Conservation (phyloP, 305 asterid genomes). For the Nicotiana rustica region DNA sequence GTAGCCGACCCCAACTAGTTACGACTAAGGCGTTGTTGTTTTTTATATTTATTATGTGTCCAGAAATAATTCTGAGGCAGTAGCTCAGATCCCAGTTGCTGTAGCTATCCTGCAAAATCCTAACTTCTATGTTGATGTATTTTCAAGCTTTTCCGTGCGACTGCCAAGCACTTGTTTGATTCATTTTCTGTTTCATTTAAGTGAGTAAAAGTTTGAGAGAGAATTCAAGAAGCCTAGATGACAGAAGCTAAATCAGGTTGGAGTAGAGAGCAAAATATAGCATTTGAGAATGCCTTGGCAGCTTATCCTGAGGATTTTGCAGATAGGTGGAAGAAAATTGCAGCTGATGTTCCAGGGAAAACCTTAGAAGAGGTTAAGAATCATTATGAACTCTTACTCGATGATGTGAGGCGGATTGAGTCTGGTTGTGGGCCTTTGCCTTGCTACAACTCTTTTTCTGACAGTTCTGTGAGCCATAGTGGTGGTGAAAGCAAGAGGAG, state of each 20-base stretch:
- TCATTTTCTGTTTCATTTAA: not conserved
- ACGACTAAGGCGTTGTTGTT: not conserved
- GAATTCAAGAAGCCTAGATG: conserved; percentile 55
- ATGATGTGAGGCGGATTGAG: conserved; percentile 73
- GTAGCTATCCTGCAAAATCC: not conserved
- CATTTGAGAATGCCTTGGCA: conserved; percentile 74
- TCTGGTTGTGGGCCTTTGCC: conserved; percentile 78
- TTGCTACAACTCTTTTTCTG: conserved; percentile 62
- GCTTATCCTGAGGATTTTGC: conserved; percentile 63
- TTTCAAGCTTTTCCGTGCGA: not conserved
- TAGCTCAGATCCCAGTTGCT: not conserved
- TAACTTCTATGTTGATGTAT: not conserved
- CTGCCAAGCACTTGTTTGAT: not conserved
- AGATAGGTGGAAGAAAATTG: conserved; percentile 84
- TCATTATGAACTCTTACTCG: conserved; percentile 78
- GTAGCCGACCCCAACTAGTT: not conserved
- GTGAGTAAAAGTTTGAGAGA: conserved; percentile 1
- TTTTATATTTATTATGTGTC: not conserved
- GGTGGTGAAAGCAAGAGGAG: conserved; percentile 66
- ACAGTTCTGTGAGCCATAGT: conserved; percentile 55
- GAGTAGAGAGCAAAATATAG: conserved; percentile 83
- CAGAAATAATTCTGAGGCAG: not conserved
- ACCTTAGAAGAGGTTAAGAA: conserved; percentile 67
- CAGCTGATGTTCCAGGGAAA: conserved; percentile 78
- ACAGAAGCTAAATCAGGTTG: conserved; percentile 69